Base-by-base conservation (phyloP, 805 yeast genomes). In the Ogataea pignaliae region DNA sequence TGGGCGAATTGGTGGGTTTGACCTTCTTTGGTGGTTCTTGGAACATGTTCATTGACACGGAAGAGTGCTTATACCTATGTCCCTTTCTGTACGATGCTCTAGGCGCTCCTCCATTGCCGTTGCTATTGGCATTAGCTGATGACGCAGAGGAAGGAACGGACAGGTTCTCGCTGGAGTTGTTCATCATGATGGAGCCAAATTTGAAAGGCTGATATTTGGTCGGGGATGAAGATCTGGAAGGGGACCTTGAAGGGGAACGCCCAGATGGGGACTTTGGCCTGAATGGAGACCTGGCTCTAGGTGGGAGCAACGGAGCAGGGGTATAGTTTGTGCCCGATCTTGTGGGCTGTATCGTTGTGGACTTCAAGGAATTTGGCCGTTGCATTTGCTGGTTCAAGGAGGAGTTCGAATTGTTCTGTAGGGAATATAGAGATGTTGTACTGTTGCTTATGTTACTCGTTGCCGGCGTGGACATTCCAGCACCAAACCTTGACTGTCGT, bases 21-120 rank as follows among this genome's bases (percentile, higher is more conserved):
- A 21, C 26, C 32, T 82, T 72, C 34, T 72, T 78, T 13, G 89
- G 85, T 1, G 97, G 96, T 58, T 91, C 97, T 63, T 88, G 96
- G 61, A 93, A 91, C 61, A 91, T 76, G 63, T 91, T 90, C 93
- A 91, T 85, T 5, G 96, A 88, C 6, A 91, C 96, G 9, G 97
- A 89, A 3, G 97, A 89, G 64, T 91, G 98, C 61, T 91, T 91
- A 61, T 91, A 91, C 54, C 91, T 77, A 64, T 91, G 99, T 7
- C 99, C 99, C 54, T 90, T 81, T 71, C 99, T 81, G 55, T 81
- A 87, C 0, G 85, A 81, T 1, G 88, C 78, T 56, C 69, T 75
- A 11, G 68, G 63, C 29, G 50, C 47, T 10, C 60, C 34, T 9
- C 34, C n/a, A 26, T 17, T 32, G 7, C 38, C 41, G n/a, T n/a